Evolutionary conservation across 805 yeast genomes (phyloP).

Genomic region (Candida pseudofarinosa): DNA sequence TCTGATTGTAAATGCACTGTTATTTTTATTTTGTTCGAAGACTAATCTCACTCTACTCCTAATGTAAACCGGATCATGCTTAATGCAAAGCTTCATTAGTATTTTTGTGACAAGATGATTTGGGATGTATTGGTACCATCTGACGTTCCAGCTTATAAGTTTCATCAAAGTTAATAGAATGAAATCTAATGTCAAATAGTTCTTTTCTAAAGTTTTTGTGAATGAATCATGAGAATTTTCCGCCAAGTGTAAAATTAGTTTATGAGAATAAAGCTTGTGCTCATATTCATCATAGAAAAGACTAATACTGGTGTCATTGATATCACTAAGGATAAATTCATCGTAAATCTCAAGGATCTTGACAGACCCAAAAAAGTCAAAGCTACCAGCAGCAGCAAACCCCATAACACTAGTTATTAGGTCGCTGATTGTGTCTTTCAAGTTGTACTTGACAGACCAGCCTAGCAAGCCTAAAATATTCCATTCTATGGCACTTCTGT

Average conservation of each 20-base stretch:
- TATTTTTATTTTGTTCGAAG: conserved; percentile 27
- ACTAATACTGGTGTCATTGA: conserved; percentile 28
- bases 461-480: conserved; percentile 61
- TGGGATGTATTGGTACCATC: conserved; percentile 62
- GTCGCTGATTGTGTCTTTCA: conserved; percentile 34
- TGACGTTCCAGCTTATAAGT: conserved; percentile 55
- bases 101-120: conserved; percentile 37
- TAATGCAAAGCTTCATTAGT: conserved; percentile 38
- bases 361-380: conserved; percentile 56
- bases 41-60: conserved; percentile 37
- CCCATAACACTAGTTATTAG: conserved; percentile 47
- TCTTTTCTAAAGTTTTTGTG: conserved; percentile 19
- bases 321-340: conserved; percentile 36
- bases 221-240: conserved; percentile 18
- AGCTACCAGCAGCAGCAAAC: conserved; percentile 48
- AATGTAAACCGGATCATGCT: conserved; percentile 39
- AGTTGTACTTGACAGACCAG: conserved; percentile 37
- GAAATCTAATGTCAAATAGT: conserved; percentile 30
- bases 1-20: conserved; percentile 5
- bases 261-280: conserved; percentile 25
- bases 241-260: conserved; percentile 26
- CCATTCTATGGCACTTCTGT: conserved; percentile 70
- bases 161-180: conserved; percentile 39
- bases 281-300: conserved; percentile 25
- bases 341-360: conserved; percentile 47